Base-by-base conservation (phyloP, 2,329 filamentous ascomycete species). In the Celoporthe dispersa region DNA sequence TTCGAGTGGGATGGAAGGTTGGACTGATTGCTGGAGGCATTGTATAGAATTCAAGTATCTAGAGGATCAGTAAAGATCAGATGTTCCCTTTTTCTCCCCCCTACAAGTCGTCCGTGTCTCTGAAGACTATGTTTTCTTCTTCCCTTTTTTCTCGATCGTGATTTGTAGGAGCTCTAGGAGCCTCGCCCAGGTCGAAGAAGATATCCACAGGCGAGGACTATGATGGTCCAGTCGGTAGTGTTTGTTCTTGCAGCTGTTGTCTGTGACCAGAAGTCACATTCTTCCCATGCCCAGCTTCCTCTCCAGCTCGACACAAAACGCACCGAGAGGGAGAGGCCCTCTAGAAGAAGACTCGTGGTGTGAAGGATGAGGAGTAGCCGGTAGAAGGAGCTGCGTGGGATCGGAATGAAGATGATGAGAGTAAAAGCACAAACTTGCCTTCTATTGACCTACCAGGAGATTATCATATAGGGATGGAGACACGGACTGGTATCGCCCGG, bases 121-220 rank as follows among this genome's bases (percentile, higher is more conserved):
- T 35, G 57, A 22, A 12, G 31, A 19, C 57, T 60, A n/a, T n/a
- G n/a, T n/a, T n/a, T n/a, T n/a, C n/a, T n/a, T n/a, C n/a, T 11
- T 16, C 37, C 8, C 4, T 63, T 9, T n/a, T 11, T n/a, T 9
- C 22, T 22, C n/a, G 7, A n/a, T 48, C 1, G 28, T 53, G 22
- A 35, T 69, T 75, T 78, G 75, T 78, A 64, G 77, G 76, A 77
- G 71, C 74, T 72, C 74, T 75, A 74, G 78, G 78, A 79, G 78
- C 77, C 78, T 75, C 77, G 75, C 74, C 76, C 73, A 74, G 73
- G 76, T 77, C 67, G 72, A 72, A 53, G 71, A 55, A 73, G 68
- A 73, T 73, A 71, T 70, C 68, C 71, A 73, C 75, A 74, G 75
- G 68, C 77, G 77, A 70, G 78, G 77, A 79, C 78, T 79, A 79